Evolutionary conservation across 1,284 basidiomycete species (phyloP).

Genomic region (Melanopsichium pennsylvanicum): DNA sequence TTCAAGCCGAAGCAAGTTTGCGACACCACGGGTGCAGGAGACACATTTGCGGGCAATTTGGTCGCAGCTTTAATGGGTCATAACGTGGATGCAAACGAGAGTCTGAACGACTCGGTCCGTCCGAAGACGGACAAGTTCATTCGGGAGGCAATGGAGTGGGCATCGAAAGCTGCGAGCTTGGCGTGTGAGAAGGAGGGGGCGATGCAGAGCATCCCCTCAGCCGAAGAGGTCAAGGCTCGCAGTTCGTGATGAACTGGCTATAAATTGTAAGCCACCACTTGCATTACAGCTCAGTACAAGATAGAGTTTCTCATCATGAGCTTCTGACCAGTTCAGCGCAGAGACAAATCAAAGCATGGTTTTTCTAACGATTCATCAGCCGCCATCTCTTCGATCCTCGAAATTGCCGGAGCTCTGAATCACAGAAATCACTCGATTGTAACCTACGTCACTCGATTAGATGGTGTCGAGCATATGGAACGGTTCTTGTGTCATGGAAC

Average conservation of each 20-base stretch:
- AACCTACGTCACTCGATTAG: too few relatives aligned
- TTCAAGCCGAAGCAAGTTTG: conserved; percentile 47
- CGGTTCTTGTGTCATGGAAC: too few relatives aligned
- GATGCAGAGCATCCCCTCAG: conserved; percentile 60
- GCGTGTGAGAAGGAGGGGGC: conserved; percentile 62
- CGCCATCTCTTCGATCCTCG: too few relatives aligned
- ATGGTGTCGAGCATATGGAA: too few relatives aligned
- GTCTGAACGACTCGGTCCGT: conserved; percentile 2
- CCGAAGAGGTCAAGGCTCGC: conserved; percentile 46
- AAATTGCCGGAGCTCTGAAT: too few relatives aligned
- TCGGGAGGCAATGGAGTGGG: conserved; percentile 37
- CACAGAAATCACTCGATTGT: too few relatives aligned
- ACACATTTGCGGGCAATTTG: conserved; percentile 63
- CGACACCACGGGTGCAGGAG: conserved; percentile 65
- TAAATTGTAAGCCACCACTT: too few relatives aligned
- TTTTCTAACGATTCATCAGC: too few relatives aligned
- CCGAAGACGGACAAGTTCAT: conserved; percentile 20
- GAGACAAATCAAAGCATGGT: too few relatives aligned
- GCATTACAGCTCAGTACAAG: too few relatives aligned
- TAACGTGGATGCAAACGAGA: conserved; percentile 21
- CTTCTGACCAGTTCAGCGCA: too few relatives aligned
- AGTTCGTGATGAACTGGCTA: not conserved
- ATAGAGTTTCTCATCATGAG: too few relatives aligned
- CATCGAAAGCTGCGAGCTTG: conserved; percentile 53
- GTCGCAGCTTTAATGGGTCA: conserved; percentile 53